Conservation (phyloP, 2,329 filamentous ascomycete species). For the Cercospora sp. region DNA sequence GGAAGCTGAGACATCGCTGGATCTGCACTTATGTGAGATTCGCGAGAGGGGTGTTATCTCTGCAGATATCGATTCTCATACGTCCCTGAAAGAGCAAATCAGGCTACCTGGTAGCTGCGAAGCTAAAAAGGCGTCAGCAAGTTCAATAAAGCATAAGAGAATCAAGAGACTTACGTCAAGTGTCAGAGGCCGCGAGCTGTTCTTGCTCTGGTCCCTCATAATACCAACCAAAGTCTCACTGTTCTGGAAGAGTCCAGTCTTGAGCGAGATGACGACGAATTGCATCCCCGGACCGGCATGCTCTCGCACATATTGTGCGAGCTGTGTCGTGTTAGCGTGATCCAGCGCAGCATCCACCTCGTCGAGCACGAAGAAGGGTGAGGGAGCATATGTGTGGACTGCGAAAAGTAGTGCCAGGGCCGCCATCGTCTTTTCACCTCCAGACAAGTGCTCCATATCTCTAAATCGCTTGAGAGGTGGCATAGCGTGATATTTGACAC, state of each 20-base stretch:
- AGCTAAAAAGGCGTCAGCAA: slow-evolving; percentile 26
- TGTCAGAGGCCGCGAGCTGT: slow-evolving; percentile 87
- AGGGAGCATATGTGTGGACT: slow-evolving; percentile 93
- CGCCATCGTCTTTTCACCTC: slow-evolving; percentile 98
- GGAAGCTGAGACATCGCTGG: background rate
- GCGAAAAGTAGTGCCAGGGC: slow-evolving; percentile 94
- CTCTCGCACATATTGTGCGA: slow-evolving; percentile 93
- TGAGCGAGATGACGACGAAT: slow-evolving; percentile 96
- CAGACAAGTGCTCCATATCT: slow-evolving; percentile 97
- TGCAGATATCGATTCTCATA: background rate
- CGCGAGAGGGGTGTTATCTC: background rate
- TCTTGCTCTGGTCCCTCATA: slow-evolving; percentile 90
- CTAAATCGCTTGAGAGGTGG: slow-evolving; percentile 96
- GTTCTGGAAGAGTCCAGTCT: slow-evolving; percentile 92
- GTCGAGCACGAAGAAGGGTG: slow-evolving; percentile 95
- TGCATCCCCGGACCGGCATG: slow-evolving; percentile 97
- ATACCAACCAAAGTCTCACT: slow-evolving; percentile 95
- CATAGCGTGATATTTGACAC: slow-evolving; percentile 99
- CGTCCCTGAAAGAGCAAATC: background rate
- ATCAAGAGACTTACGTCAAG: slow-evolving; percentile 76
- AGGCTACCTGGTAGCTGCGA: slow-evolving; percentile 38
- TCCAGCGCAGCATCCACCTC: slow-evolving; percentile 98
- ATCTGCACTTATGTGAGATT: background rate
- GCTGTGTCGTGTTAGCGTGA: slow-evolving; percentile 93
- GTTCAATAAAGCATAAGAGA: background rate